These are phyloP conservation scores for Claviceps capensis DNA, from an alignment of 2,329 filamentous ascomycete genomes.

Conservation along the genomic window DNA sequence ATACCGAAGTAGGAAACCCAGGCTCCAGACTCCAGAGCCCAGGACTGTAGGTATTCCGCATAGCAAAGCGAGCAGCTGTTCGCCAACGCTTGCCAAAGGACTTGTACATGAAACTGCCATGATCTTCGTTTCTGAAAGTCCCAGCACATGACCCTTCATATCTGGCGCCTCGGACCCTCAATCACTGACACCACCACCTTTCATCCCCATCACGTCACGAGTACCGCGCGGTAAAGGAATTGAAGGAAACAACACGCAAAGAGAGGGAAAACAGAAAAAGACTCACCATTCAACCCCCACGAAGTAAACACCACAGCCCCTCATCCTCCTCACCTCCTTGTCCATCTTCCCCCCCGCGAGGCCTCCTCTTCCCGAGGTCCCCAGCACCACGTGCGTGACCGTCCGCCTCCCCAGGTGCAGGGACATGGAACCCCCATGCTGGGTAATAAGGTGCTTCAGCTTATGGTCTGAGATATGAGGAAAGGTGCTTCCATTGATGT, in stretches of 20 bases:
- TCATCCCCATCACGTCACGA: too few species aligned
- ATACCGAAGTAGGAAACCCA: too few species aligned
- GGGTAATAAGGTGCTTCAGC: conserved; percentile 62
- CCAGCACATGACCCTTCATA: too few species aligned
- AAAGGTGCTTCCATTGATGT: conserved; percentile 77
- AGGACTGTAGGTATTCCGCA: too few species aligned
- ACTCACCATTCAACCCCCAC: conserved; percentile 67
- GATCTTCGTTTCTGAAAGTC: too few species aligned
- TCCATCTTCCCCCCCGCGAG: conserved; percentile 68
- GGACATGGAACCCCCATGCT: conserved; percentile 60
- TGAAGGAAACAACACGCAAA: conserved; percentile 1
- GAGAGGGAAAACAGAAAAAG: conserved; percentile 4
- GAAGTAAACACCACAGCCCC: conserved; percentile 62
- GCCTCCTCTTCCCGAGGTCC: conserved; percentile 55
- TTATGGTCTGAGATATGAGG: conserved; percentile 75
- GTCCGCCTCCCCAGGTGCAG: conserved; percentile 56
- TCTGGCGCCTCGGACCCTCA: too few species aligned
- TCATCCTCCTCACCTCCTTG: conserved; percentile 55
- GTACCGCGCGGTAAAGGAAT: not conserved
- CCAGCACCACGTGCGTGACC: conserved; percentile 80
- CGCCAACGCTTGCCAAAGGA: too few species aligned
- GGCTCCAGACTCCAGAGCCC: too few species aligned
- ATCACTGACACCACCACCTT: too few species aligned
- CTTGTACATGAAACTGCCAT: too few species aligned
- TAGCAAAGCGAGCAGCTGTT: too few species aligned